Percentiles rank a stretch among this genome's conserved stretches.
Evolutionary conservation across 1,139 yeast species (phyloP).

Genomic region (Ogataea hybrid): DNA sequence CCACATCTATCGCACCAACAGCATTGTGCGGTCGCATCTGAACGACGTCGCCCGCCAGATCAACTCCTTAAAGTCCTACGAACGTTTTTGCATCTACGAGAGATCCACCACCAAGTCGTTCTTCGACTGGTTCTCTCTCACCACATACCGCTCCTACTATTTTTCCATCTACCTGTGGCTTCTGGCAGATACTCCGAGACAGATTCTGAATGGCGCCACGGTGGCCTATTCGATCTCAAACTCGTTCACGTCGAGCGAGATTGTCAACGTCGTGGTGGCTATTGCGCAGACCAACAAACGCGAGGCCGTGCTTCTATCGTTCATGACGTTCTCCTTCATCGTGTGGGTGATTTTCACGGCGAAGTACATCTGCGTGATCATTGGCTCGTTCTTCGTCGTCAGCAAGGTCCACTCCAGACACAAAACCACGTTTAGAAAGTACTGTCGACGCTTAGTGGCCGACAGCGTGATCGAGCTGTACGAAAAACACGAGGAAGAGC

Average conservation of each 20-base stretch:
- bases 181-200: slow-evolving; percentile 87
- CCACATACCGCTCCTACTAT: slow-evolving; percentile 43
- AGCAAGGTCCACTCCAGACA: slow-evolving; percentile 9
- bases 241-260: slow-evolving; percentile 34
- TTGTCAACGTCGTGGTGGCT: slow-evolving; percentile 50
- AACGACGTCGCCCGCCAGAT: slow-evolving; percentile 59
- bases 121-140: slow-evolving; percentile 67
- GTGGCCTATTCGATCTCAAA: slow-evolving; percentile 47
- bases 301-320: slow-evolving; percentile 68
- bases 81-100: slow-evolving; percentile 70
- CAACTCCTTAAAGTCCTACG: slow-evolving; percentile 57
- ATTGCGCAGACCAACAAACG: slow-evolving; percentile 60
- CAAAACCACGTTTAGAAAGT: slow-evolving; percentile 17
- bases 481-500: slow-evolving; percentile 21
- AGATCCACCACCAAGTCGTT: slow-evolving; percentile 64
- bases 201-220: slow-evolving; percentile 77
- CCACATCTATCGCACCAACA: slow-evolving; percentile 54
- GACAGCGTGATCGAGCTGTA: slow-evolving; percentile 27
- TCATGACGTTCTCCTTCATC: slow-evolving; percentile 74
- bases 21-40: slow-evolving; percentile 70
- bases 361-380: slow-evolving; percentile 39
- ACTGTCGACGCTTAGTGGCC: slow-evolving; percentile 27
- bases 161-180: slow-evolving; percentile 66
- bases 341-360: slow-evolving; percentile 72
- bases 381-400: slow-evolving; percentile 25